Evolutionary conservation across 176 grass and related monocot genomes (phyloP).

Genomic region (Metroxylon sagu): DNA sequence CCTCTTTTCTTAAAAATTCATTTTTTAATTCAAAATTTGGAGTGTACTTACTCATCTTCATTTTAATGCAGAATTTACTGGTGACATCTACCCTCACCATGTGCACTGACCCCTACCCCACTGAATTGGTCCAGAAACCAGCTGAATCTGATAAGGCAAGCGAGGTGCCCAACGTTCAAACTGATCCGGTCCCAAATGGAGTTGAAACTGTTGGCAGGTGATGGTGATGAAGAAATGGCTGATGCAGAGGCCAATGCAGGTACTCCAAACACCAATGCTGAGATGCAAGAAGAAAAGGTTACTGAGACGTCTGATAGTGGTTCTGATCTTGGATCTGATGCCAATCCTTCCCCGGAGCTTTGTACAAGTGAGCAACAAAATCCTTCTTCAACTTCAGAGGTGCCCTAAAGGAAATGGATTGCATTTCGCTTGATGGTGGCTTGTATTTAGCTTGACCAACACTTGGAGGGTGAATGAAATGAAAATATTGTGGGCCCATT

Average conservation of each 20-base stretch:
- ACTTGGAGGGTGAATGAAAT: too few species aligned
- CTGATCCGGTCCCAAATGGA: slow-evolving; percentile 44
- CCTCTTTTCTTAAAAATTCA: too few species aligned
- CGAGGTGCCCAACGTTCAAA: slow-evolving; percentile 18
- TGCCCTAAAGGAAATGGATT: too few species aligned
- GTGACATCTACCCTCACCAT: slow-evolving; percentile 73
- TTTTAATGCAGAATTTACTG: slow-evolving; percentile 64
- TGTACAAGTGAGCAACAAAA: slow-evolving; percentile 2
- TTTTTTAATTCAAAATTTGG: too few species aligned
- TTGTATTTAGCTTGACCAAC: too few species aligned
- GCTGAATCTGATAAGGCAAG: slow-evolving; percentile 25
- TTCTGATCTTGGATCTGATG: slow-evolving; percentile 10
- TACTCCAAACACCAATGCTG: not conserved
- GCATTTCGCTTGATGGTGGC: too few species aligned
- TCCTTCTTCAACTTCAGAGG: slow-evolving; percentile 9
- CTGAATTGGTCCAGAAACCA: slow-evolving; percentile 22
- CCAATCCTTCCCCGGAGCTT: slow-evolving; percentile 19
- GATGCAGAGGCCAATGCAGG: slow-evolving; percentile 45
- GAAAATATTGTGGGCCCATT: too few species aligned
- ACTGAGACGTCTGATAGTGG: slow-evolving; percentile 20
- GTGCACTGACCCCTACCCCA: slow-evolving; percentile 64
- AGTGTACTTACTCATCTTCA: not conserved
- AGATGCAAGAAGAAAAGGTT: slow-evolving; percentile 60
- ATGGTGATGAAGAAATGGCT: slow-evolving; percentile 79
- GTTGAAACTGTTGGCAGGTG: slow-evolving; percentile 27